Evolutionary conservation across 2,329 filamentous ascomycete genomes (phyloP), one percentile per base, ranked within the genome.

Genomic region (Colletotrichum sp.): DNA sequence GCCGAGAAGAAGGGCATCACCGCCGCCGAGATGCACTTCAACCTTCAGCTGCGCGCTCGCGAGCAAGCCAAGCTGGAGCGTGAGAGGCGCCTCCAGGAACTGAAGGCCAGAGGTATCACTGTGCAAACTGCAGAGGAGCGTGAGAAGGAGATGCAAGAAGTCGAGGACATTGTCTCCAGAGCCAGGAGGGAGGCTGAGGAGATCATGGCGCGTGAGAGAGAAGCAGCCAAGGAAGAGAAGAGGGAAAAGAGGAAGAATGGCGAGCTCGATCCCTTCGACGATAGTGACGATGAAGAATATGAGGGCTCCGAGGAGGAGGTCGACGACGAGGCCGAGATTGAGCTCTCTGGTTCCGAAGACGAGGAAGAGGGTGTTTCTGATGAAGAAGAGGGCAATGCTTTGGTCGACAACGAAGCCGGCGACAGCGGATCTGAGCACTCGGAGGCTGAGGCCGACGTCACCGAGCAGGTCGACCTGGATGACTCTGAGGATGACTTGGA

Each of bases 71-170:
- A 92, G 76, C 85, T 91, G 57, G 95, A 97, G 82, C 93, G 95
- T 69, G 92, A 95, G 75, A 93, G 95, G 79, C 93, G 93, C 71
- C 90, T 99, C 24, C 92, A 95, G 72, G 90, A 93, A 79, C 89
- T 99, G 55, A 92, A 91, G 80, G 93, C 94, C 13, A 95, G 94
- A 84, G 97, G 97, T 9, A 90, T 98, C 30, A 87, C 94, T 28
- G 88, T 99, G 21, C 94, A 96, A 83, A 98, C 95, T 1, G 92
- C 93, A 3, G 96, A 98, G 84, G 96, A 99, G 83, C 92, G 95
- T 24, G 94, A 96, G 81, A 91, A 92, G 39, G 94, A 98, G 82
- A 92, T 95, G 83, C 92, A 94, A 73, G 92, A 96, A 75, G 92
- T 98, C 15, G 97, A 99, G 79, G 94, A 98, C 80, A 90, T 99